Evolutionary conservation across 1,284 basidiomycete species (phyloP), one percentile per base, ranked within the genome.

Genomic region (Coriolopsis trogii): DNA sequence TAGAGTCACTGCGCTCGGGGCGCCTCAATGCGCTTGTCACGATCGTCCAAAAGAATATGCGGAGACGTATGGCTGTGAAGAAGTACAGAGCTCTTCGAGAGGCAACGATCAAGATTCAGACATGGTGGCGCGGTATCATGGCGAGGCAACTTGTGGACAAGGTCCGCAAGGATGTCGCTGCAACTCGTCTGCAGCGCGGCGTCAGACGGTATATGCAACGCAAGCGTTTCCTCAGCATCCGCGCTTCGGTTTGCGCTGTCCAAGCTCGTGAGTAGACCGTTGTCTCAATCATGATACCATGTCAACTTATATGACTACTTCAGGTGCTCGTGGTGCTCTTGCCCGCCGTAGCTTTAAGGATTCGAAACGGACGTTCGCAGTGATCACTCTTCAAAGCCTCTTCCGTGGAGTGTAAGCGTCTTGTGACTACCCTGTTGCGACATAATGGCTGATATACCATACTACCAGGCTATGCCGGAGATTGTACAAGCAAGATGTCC

Each of bases 11-110:
- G 45, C 89, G 97, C 24, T 88, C 93, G 6, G 87, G 91, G 55
- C 82, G 91, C 54, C 81, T 99, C 49, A 96, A 98, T 66, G 77
- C 85, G 16, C 84, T 99, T 68, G 94, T 96, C 49, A 98, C 93
- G 12, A 81, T 97, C 41, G 90, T 99, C 13, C 97, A 99, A 76
- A 99, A 99, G 84, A 98, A 98, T 70, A 88, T 98, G 75, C 82
- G 92, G 39, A 79, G 95, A 39, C 81, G 87, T 41, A 82, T 97
- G 75, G 92, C 92, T 4, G 81, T 90, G 60, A 93, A 89, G 67
- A 81, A 81, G 46, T 99, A 97, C 67, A 80, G 81, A 58, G 73
- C 80, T 48, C 78, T 96, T 56, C 85, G 92, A 25, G 66, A 59
- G 7, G 84, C 88, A 18, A 85, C 94, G 1, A 88, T 98, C 70